Evolutionary conservation across 2,329 filamentous ascomycete genomes (phyloP).

Genomic region (Fonsecaea pedrosoi): DNA sequence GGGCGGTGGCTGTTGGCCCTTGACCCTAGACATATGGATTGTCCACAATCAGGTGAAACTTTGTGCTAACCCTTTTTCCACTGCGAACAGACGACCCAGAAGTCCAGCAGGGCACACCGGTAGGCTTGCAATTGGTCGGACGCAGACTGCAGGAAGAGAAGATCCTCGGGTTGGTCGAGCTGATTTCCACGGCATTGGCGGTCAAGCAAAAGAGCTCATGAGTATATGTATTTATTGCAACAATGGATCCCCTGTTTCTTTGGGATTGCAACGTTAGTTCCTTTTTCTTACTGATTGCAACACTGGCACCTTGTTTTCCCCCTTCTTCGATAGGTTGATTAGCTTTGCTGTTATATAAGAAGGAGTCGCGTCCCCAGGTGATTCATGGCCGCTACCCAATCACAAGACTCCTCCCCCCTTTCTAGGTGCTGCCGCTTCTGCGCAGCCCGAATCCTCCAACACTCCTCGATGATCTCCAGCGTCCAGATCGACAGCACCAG

Average conservation of each 20-base stretch:
- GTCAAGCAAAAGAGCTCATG: background rate
- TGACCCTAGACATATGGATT: too few species aligned
- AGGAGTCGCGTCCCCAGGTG: background rate
- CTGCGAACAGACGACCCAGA: background rate
- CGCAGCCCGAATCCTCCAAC: slow-evolving; percentile 13
- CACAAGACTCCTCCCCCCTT: slow-evolving; percentile 36
- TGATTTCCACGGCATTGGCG: background rate
- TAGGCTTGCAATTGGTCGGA: background rate
- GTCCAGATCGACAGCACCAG: slow-evolving; percentile 15
- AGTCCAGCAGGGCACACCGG: background rate
- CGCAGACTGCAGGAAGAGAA: background rate
- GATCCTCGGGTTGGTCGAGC: background rate
- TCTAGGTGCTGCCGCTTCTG: slow-evolving; percentile 32
- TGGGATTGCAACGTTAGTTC: too few species aligned
- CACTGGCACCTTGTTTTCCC: too few species aligned
- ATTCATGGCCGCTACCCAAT: background rate
- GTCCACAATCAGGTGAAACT: too few species aligned
- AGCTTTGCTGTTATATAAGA: background rate
- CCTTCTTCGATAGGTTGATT: too few species aligned
- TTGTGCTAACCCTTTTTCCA: too few species aligned
- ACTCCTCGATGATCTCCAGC: slow-evolving; percentile 21
- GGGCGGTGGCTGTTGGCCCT: too few species aligned
- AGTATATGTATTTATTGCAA: background rate
- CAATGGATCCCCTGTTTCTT: too few species aligned
- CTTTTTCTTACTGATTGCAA: too few species aligned